A percentile compares a stretch with the other conserved stretches of the same genome.
phyloP scores from a whole-genome alignment of 257 asterid genomes.

The Solanum phureja region DNA sequence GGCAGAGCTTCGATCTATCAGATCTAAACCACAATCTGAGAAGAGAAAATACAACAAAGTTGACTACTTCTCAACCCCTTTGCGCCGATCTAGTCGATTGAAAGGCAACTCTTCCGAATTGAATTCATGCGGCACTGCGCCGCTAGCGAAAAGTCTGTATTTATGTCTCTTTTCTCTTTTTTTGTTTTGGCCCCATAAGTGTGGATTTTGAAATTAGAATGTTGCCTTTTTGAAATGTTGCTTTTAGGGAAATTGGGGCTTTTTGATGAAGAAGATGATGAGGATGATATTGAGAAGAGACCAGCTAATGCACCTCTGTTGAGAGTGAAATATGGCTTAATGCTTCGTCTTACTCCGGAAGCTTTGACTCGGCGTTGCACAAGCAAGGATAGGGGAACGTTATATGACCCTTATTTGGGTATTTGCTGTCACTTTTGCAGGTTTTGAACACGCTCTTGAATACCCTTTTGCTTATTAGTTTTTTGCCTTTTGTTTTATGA shows the following conservation, averaged over 20 bases:
- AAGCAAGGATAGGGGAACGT: constrained; percentile 60
- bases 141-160: constrained; percentile 19
- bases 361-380: constrained; percentile 45
- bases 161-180: background rate
- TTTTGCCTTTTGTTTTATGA: background rate
- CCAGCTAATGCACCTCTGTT: constrained; percentile 12
- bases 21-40: background rate
- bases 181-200: background rate
- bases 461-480: background rate
- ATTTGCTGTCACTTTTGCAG: constrained; percentile 92
- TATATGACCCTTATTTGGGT: constrained; percentile 63
- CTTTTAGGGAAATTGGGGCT: constrained; percentile 17
- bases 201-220: background rate
- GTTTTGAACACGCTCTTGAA: constrained; percentile 15
- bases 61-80: background rate
- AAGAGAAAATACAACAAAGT: constrained; percentile 2
- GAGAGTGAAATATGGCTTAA: constrained; percentile 16
- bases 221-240: background rate
- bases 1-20: background rate
- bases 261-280: constrained; percentile 17
- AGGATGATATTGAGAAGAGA: constrained; percentile 15
- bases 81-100: constrained; percentile 11
- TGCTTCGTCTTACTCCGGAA: constrained; percentile 22
- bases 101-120: constrained; percentile 20
- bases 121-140: constrained; percentile 2